Conservation (phyloP, 2,329 filamentous ascomycete genomes). For the Samsoniella hepiali region DNA sequence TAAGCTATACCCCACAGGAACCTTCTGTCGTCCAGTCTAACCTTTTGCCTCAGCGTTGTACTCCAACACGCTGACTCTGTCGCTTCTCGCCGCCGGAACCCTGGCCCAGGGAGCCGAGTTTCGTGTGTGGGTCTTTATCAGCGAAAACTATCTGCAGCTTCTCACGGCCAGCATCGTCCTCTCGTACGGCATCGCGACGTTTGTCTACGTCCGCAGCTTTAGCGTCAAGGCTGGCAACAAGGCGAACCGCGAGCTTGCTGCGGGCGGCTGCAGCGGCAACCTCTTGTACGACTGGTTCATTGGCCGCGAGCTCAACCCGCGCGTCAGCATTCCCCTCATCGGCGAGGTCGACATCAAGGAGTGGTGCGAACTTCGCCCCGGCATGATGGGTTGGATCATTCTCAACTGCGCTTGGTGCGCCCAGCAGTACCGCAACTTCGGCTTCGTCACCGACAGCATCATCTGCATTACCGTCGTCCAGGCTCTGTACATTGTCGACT, state of each 20-base stretch:
- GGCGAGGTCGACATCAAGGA: slow-evolving; percentile 88
- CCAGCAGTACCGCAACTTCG: slow-evolving; percentile 82
- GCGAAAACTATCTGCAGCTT: slow-evolving; percentile 84
- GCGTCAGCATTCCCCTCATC: slow-evolving; percentile 71
- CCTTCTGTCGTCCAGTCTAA: slow-evolving; percentile 17
- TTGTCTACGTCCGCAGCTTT: slow-evolving; percentile 81
- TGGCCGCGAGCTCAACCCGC: slow-evolving; percentile 90
- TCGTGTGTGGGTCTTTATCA: slow-evolving; percentile 86
- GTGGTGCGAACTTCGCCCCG: slow-evolving; percentile 87
- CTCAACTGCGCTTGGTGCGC: slow-evolving; percentile 81
- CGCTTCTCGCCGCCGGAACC: slow-evolving; percentile 71
- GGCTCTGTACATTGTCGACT: slow-evolving; percentile 78
- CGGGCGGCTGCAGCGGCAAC: slow-evolving; percentile 79
- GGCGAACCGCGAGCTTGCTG: slow-evolving; percentile 72
- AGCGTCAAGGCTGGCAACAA: slow-evolving; percentile 71
- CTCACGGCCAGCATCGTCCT: slow-evolving; percentile 80
- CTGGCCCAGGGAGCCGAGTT: slow-evolving; percentile 75
- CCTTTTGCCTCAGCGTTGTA: slow-evolving; percentile 57
- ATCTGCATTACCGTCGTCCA: slow-evolving; percentile 75
- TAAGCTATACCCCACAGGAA: slow-evolving; percentile 33
- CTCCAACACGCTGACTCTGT: slow-evolving; percentile 71
- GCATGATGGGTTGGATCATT: slow-evolving; percentile 84
- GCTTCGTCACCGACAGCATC: slow-evolving; percentile 82
- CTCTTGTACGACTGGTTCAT: slow-evolving; percentile 95
- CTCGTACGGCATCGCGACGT: slow-evolving; percentile 67